Evolutionary conservation across 345 rosid genomes (phyloP), one percentile per base, ranked within the genome.

Genomic region (Salix arbutifolia): DNA sequence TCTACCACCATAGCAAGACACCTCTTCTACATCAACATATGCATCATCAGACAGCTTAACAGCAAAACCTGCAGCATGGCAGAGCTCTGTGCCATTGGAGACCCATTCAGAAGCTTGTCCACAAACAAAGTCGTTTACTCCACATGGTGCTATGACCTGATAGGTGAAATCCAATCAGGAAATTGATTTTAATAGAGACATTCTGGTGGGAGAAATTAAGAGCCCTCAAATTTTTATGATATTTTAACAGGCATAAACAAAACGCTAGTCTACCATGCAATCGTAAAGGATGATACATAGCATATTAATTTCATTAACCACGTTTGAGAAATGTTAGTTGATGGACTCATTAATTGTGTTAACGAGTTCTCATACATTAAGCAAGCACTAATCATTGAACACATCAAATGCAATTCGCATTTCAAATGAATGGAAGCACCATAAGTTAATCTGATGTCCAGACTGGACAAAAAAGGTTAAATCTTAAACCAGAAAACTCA

Each of bases 61-160:
- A 58, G 90, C 58, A 71, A 94, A 96, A 73, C 99, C 98, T 72
- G 90, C 90, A 74, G 97, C 91, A 40, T 40, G 90, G 76, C 98
- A 96, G 81, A 94, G 86, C 64, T 93, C 90, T 44, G 97, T 88
- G 76, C 98, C 98, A 65, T 96, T 96, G 60, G 92, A 81, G 19
- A 88, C 92, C 92, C 96, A 92, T 83, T 89, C 84, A 1, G 92
- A 86, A 79, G 91, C 97, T 84, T 82, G 88, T 67, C 94, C 94
- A 78, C 99, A 96, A 75, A 96, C 80, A 70, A 91, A 86, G 74
- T 89, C 97, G 35, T 81, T 88, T 50, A 81, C 87, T 83, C 98
- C 95, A 80, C 99, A 93, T 61, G 99, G 95, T 35, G 87, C 87
- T 33, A 89, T 74, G 83, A 86, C 90, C 97, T 91, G 84, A 74